Evolutionary conservation across 495 filamentous ascomycete genomes (phyloP).

Genomic region (Daldinia caldariorum): DNA sequence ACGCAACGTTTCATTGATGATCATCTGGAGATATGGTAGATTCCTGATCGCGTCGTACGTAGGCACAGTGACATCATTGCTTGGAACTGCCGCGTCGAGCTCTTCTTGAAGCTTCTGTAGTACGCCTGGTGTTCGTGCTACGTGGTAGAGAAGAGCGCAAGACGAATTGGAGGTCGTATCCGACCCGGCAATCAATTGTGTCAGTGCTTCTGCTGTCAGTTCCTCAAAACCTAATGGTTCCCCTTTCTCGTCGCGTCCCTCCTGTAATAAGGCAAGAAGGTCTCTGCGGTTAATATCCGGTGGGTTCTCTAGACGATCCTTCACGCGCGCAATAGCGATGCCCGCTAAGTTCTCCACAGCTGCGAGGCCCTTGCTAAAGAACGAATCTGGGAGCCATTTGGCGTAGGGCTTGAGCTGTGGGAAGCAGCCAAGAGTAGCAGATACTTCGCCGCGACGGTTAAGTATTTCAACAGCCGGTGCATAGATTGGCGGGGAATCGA

Average conservation of each 20-base stretch:
- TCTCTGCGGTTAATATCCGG: conserved; percentile 73
- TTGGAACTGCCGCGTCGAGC: conserved; percentile 74
- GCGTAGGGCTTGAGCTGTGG: conserved; percentile 71
- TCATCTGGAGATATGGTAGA: conserved; percentile 77
- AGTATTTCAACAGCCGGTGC: conserved; percentile 76
- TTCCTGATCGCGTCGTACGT: conserved; percentile 76
- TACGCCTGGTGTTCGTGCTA: conserved; percentile 74
- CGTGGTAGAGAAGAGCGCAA: conserved; percentile 86
- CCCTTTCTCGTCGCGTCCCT: conserved; percentile 84
- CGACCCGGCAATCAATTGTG: conserved; percentile 88
- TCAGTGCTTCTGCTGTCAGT: conserved; percentile 87
- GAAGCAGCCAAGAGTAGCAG: conserved; percentile 68
- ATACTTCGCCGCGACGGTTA: conserved; percentile 75
- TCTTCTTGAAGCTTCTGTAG: conserved; percentile 74
- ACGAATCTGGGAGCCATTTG: conserved; percentile 72
- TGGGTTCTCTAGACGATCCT: conserved; percentile 72
- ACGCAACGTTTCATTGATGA: conserved; percentile 90
- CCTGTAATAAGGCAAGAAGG: conserved; percentile 83
- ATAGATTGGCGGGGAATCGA: conserved; percentile 62
- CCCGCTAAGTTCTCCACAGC: conserved; percentile 75
- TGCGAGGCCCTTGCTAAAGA: conserved; percentile 69
- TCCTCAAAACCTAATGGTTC: conserved; percentile 77
- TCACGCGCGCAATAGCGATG: conserved; percentile 84
- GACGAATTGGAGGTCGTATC: conserved; percentile 92
- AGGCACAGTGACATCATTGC: conserved; percentile 67